Evolutionary conservation across 179 eudicot species (phyloP).

Genomic region (Beta corolliflora): DNA sequence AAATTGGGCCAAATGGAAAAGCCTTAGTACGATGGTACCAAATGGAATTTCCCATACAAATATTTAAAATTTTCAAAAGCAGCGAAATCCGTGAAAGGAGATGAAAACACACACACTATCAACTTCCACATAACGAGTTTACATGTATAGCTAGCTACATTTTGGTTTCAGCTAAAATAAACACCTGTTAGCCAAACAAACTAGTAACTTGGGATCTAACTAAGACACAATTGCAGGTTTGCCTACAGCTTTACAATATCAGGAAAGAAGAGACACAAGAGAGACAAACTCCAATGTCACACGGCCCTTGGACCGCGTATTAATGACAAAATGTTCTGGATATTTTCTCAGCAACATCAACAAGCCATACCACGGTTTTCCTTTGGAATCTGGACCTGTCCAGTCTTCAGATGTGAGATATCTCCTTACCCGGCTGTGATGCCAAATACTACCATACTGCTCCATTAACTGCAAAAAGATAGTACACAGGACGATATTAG

Average conservation of each 20-base stretch:
- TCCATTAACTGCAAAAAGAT: slow-evolving; percentile 62
- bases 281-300: slow-evolving; percentile 79
- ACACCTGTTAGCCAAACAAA: too few relatives aligned
- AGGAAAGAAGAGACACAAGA: slow-evolving; percentile 80
- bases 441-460: slow-evolving; percentile 73
- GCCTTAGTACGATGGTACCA: too few relatives aligned
- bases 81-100: too few relatives aligned
- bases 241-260: slow-evolving; percentile 22
- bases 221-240: neutral
- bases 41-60: too few relatives aligned
- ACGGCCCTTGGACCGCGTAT: slow-evolving; percentile 79
- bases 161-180: too few relatives aligned
- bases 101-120: too few relatives aligned
- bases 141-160: too few relatives aligned
- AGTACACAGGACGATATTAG: neutral
- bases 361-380: slow-evolving; percentile 92
- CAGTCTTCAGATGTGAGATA: slow-evolving; percentile 84
- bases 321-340: slow-evolving; percentile 94
- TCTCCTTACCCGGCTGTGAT: slow-evolving; percentile 80
- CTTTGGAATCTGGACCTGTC: slow-evolving; percentile 65
- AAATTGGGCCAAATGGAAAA: too few relatives aligned
- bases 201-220: slow-evolving; percentile 6
- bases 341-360: slow-evolving; percentile 83
- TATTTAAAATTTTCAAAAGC: too few relatives aligned
- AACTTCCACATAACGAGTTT: too few relatives aligned